These are phyloP conservation scores for Paecilomyces fulvus DNA, from an alignment of 2,329 filamentous ascomycete genomes.

Conservation along the genomic window DNA sequence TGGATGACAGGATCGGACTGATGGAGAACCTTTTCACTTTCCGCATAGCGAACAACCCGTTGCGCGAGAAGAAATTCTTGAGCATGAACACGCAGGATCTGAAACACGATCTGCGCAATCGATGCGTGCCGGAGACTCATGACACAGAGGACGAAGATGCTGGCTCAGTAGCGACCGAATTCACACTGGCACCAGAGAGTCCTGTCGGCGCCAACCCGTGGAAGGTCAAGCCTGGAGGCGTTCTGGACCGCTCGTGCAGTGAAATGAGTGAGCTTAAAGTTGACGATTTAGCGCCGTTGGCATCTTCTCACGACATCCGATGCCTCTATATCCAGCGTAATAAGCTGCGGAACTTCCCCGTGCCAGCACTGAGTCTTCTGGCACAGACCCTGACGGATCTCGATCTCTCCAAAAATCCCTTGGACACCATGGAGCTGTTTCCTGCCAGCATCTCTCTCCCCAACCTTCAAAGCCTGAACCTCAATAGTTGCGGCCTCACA, in stretches of 20 bases:
- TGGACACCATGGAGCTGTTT: conserved; percentile 58
- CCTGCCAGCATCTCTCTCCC: conserved; percentile 60
- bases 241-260: conserved; percentile 63
- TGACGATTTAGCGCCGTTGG: conserved; percentile 39
- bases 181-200: conserved; percentile 38
- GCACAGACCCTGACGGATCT: conserved; percentile 62
- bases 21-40: conserved; percentile 74
- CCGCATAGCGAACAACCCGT: conserved; percentile 76
- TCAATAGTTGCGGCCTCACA: conserved; percentile 66
- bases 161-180: conserved; percentile 32
- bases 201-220: conserved; percentile 22
- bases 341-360: conserved; percentile 60
- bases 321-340: conserved; percentile 70
- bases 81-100: conserved; percentile 72
- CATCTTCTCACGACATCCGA: conserved; percentile 40
- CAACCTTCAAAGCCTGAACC: conserved; percentile 65
- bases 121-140: conserved; percentile 47
- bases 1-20: conserved; percentile 67
- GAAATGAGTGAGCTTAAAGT: conserved; percentile 48
- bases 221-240: conserved; percentile 30
- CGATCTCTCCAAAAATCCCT: conserved; percentile 66
- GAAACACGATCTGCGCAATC: conserved; percentile 61
- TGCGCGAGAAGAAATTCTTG: conserved; percentile 79
- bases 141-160: conserved; percentile 26
- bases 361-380: conserved; percentile 59